Evolutionary conservation across 345 rosid species (phyloP).

Genomic region (Tarenaya hassleriana): DNA sequence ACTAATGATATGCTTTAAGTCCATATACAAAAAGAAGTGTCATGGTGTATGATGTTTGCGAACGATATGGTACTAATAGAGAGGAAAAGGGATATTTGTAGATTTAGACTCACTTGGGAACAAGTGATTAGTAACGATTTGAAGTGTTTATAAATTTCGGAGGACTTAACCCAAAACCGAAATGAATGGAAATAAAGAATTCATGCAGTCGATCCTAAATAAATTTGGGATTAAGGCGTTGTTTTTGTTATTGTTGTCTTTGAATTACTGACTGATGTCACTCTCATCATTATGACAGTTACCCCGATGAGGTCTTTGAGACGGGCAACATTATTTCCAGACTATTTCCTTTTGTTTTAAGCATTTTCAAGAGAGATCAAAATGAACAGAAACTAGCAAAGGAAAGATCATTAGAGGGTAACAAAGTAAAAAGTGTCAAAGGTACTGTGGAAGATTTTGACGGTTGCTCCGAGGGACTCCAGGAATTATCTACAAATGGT

Average conservation of each 20-base stretch:
- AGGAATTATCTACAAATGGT: slow-evolving; percentile 22
- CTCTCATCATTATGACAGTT: slow-evolving; percentile 37
- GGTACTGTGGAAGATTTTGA: slow-evolving; percentile 31
- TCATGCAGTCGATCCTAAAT: too few species aligned
- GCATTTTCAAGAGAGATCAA: slow-evolving; percentile 39
- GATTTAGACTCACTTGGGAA: too few species aligned
- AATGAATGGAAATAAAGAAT: too few species aligned
- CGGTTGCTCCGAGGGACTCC: slow-evolving; percentile 29
- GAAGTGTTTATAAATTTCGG: too few species aligned
- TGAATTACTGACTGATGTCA: slow-evolving; percentile 29
- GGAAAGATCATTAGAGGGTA: slow-evolving; percentile 24
- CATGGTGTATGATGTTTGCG: too few species aligned
- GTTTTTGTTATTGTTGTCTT: too few species aligned
- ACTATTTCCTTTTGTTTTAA: slow-evolving; percentile 59
- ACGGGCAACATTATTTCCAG: slow-evolving; percentile 55
- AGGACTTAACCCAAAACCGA: too few species aligned
- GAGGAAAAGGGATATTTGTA: too few species aligned
- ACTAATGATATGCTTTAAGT: not conserved
- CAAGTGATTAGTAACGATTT: too few species aligned
- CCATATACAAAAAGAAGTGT: too few species aligned
- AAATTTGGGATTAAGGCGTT: too few species aligned
- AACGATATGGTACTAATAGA: too few species aligned
- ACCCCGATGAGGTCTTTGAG: slow-evolving; percentile 25
- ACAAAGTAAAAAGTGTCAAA: slow-evolving; percentile 20
- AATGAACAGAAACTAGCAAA: slow-evolving; percentile 23